Conservation (phyloP, 495 filamentous ascomycete species). For the Melanomma pulvis-pyrius region DNA sequence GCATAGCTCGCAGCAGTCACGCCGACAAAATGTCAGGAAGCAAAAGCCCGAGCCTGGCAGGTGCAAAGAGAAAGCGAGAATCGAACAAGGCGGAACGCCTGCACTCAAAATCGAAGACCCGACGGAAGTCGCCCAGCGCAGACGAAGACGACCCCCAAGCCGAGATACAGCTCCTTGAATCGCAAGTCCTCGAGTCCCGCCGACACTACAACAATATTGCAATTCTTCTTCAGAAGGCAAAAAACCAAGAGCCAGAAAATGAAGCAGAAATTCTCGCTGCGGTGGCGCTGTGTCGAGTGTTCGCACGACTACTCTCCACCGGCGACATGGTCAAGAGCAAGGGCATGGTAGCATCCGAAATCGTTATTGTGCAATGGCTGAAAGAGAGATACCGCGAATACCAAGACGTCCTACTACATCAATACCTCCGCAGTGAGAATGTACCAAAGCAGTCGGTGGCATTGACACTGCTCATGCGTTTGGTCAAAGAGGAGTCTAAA, state of each 20-base stretch:
- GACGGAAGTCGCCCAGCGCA: slow-evolving; percentile 12
- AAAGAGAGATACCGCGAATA: slow-evolving; percentile 73
- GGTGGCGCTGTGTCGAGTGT: slow-evolving; percentile 85
- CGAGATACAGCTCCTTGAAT: slow-evolving; percentile 69
- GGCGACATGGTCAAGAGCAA: slow-evolving; percentile 68
- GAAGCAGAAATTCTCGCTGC: slow-evolving; percentile 60
- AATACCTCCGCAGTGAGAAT: slow-evolving; percentile 29
- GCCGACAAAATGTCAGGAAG: slow-evolving; percentile 21
- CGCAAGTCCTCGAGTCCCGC: slow-evolving; percentile 77
- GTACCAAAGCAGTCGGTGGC: slow-evolving; percentile 55
- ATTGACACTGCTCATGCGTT: slow-evolving; percentile 77
- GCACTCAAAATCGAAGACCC: slow-evolving; percentile 20
- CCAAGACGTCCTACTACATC: slow-evolving; percentile 32
- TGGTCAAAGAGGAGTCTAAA: slow-evolving; percentile 72
- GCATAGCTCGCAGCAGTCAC: neutral
- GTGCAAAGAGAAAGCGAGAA: slow-evolving; percentile 42
- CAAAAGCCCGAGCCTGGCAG: neutral
- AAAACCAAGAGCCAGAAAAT: slow-evolving; percentile 49
- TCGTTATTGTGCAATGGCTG: slow-evolving; percentile 76
- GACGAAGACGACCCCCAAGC: slow-evolving; percentile 52
- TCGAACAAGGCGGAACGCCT: slow-evolving; percentile 11
- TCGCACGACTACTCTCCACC: slow-evolving; percentile 76
- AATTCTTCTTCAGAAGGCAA: slow-evolving; percentile 64
- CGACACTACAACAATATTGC: slow-evolving; percentile 93
- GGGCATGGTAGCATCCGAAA: slow-evolving; percentile 69